These are phyloP conservation scores for Calonectria pteridis DNA, from an alignment of 2,329 filamentous ascomycete species.

Conservation along the genomic window DNA sequence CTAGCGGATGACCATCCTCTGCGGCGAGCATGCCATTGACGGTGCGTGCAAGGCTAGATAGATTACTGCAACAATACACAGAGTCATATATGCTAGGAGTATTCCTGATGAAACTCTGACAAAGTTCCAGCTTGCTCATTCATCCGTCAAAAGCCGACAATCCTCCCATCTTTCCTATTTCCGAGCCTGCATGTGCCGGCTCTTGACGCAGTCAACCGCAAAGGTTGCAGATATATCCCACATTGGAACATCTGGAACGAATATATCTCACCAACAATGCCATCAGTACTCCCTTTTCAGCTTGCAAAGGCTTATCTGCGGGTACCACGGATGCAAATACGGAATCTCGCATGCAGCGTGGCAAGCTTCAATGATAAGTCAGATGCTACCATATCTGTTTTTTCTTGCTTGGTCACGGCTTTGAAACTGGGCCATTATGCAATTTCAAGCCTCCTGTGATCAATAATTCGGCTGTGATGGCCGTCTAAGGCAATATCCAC, in stretches of 20 bases:
- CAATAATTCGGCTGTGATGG: background rate
- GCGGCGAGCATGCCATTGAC: background rate
- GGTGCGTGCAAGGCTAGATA: background rate
- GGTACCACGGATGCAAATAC: background rate
- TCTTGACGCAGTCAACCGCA: background rate
- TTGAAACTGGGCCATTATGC: background rate
- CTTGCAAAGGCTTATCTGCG: background rate
- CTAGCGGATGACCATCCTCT: background rate
- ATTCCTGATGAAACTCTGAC: background rate
- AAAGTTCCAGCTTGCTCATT: background rate
- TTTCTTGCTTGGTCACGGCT: background rate
- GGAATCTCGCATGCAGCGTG: background rate
- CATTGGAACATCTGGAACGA: background rate
- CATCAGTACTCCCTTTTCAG: background rate
- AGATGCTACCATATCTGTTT: background rate
- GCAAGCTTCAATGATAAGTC: background rate
- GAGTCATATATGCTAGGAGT: background rate
- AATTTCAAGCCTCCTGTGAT: background rate
- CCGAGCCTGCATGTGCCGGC: background rate
- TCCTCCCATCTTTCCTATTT: background rate
- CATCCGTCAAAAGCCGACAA: background rate
- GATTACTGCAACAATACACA: background rate
- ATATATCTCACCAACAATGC: background rate
- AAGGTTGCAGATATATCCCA: background rate
- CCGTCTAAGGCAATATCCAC: background rate